Conservation (phyloP, 116 monocot species). For the Zostera marina region DNA sequence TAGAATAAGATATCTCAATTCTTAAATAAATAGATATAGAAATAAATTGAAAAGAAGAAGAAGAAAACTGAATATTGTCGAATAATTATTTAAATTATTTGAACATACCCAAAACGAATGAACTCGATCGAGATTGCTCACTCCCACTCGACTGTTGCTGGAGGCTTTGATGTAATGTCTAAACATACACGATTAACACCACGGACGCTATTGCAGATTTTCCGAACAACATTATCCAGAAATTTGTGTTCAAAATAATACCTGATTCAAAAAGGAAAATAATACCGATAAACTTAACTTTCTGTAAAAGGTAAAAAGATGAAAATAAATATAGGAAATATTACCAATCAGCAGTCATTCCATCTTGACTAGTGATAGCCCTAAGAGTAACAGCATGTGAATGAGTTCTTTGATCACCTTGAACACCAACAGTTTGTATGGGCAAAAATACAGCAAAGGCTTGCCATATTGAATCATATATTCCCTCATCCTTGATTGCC, state of each 20-base stretch:
- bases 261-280: conserved; percentile 20
- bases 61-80: no score
- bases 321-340: not conserved
- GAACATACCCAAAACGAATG: no score
- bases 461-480: conserved; percentile 97
- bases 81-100: no score
- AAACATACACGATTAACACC: conserved; percentile 78
- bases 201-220: conserved; percentile 83
- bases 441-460: conserved; percentile 94
- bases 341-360: conserved; percentile 97
- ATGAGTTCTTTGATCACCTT: conserved; percentile 92
- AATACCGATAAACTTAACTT: not conserved
- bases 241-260: conserved; percentile 88
- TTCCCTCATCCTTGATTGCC: conserved; percentile 83
- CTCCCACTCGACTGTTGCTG: conserved; percentile 94
- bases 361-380: conserved; percentile 90
- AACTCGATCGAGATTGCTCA: conserved; percentile 3
- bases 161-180: conserved; percentile 92
- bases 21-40: no score
- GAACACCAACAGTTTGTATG: conserved; percentile 85
- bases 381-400: conserved; percentile 74
- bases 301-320: no score
- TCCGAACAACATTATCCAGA: conserved; percentile 59
- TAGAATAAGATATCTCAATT: no score
- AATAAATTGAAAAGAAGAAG: no score